A percentile compares a stretch with the other conserved stretches of the same genome.
Evolutionary conservation across 768 basidiomycete species (phyloP).

Genomic region (Hypholoma sublateritium): DNA sequence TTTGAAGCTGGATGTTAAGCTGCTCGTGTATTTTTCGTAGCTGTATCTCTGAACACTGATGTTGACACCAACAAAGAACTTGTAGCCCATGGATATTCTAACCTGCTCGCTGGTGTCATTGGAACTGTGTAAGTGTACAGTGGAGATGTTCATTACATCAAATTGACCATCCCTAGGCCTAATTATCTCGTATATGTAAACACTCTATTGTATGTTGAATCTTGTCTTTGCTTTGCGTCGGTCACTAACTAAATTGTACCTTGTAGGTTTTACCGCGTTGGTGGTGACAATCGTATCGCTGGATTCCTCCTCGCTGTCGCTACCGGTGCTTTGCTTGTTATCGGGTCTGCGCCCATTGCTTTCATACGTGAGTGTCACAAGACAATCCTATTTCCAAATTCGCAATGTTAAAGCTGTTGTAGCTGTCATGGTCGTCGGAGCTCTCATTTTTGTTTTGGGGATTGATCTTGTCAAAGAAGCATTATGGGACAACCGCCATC

Average conservation of each 20-base stretch:
- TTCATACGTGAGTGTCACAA: conserved; percentile 71
- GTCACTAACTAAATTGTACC: not conserved
- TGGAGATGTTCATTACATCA: not conserved
- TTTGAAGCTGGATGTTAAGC: not conserved
- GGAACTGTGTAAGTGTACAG: conserved; percentile 70
- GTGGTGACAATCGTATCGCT: conserved; percentile 81
- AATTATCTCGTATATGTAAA: conserved; percentile 91
- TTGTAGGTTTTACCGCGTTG: conserved; percentile 85
- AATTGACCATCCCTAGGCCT: conserved; percentile 43
- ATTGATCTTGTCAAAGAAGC: conserved; percentile 95
- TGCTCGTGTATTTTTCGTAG: conserved; percentile 30
- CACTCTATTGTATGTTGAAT: conserved; percentile 58
- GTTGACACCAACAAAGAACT: conserved; percentile 92
- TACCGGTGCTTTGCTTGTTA: conserved; percentile 67
- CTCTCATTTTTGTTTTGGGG: conserved; percentile 92
- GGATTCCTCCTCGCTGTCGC: conserved; percentile 83
- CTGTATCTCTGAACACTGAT: conserved; percentile 87
- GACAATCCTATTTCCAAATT: not conserved
- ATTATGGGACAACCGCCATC: conserved; percentile 90
- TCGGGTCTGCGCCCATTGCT: conserved; percentile 89
- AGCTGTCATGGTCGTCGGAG: conserved; percentile 91
- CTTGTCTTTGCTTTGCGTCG: not conserved
- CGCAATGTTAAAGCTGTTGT: not conserved
- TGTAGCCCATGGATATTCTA: conserved; percentile 90
- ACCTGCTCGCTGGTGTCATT: conserved; percentile 74